A percentile compares a stretch with the other conserved stretches of the same genome.
phyloP scores from a whole-genome alignment of 2,329 filamentous ascomycete genomes.

The Cercospora sp. region DNA sequence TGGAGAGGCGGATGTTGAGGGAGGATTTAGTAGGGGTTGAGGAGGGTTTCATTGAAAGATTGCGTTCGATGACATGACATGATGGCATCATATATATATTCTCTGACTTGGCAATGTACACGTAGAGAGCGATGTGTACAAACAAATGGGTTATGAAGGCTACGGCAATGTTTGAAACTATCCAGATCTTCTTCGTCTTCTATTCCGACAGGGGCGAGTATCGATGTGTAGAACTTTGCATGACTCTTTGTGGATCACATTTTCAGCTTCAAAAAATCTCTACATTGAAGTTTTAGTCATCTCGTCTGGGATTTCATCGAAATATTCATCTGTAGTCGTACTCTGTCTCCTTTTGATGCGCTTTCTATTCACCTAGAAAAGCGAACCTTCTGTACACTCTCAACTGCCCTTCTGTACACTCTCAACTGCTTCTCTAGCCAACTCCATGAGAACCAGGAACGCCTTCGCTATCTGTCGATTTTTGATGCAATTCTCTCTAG shows the following conservation, averaged over 20 bases:
- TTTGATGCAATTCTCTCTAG: neutral
- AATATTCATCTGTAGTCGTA: neutral
- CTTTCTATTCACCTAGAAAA: neutral
- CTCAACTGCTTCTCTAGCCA: neutral
- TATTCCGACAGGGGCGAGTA: neutral
- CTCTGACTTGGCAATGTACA: neutral
- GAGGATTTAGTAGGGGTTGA: conserved; percentile 10
- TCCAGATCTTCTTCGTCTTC: neutral
- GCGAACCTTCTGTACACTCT: neutral
- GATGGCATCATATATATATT: neutral
- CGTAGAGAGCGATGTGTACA: neutral
- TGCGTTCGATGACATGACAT: neutral
- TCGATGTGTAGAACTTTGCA: neutral
- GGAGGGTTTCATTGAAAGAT: neutral
- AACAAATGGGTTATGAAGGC: neutral
- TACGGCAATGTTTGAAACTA: neutral
- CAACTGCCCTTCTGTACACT: neutral
- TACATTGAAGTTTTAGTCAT: neutral
- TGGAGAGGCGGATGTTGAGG: conserved; percentile 13
- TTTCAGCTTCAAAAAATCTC: neutral
- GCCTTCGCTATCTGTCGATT: conserved; percentile 1
- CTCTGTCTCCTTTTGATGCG: neutral
- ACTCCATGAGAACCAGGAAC: neutral
- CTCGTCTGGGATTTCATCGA: neutral
- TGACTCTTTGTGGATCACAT: neutral